Evolutionary conservation across 495 filamentous ascomycete species (phyloP), one percentile per base, ranked within the genome.

Genomic region (Glonium stellatum): DNA sequence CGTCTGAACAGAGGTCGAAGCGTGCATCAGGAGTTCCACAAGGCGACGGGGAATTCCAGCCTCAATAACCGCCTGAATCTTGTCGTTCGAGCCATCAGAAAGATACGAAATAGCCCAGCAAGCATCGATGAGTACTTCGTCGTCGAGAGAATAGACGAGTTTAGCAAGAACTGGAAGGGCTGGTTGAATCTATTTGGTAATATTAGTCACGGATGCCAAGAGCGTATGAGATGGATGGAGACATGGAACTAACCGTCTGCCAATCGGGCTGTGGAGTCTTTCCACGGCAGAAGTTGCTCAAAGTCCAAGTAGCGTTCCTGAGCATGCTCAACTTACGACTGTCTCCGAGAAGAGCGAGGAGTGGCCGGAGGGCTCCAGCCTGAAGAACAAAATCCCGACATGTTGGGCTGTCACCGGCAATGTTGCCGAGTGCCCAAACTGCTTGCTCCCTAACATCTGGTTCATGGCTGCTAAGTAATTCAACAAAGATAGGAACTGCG

Each of bases 51-150:
- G 95, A 63, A 99, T 99, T 55, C 92, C 91, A 54, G 92, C 93
- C 74, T 97, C 95, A 70, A 99, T 97, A 44, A 99, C 95, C 48
- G 95, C 92, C 74, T 99, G 95, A 63, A 99, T 99, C 80, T 99
- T 99, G 67, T 99, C 95, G 71, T 99, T 99, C 62, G 90, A 85
- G 19, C 95, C 95, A 73, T 99, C 95, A n/a, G 95, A 97, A 42
- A 99, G 82, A 67, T 99, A 99, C 4, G 95, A 97, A 72, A 99
- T 97, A 54, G 95, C 95, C 95, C 95, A 99, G 83, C 95, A 99
- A 49, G 95, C 93, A 74, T 99, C 95, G 66, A 99, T 99, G 62
- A 99, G 78, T 50, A 99, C 95, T 72, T 99, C 95, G 61, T 99
- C 95, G 68, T 99, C 95, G 15, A 99, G 81, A 55, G 95, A 97